Base-by-base conservation (phyloP, 805 yeast species). In the Yamadazyma sp. region DNA sequence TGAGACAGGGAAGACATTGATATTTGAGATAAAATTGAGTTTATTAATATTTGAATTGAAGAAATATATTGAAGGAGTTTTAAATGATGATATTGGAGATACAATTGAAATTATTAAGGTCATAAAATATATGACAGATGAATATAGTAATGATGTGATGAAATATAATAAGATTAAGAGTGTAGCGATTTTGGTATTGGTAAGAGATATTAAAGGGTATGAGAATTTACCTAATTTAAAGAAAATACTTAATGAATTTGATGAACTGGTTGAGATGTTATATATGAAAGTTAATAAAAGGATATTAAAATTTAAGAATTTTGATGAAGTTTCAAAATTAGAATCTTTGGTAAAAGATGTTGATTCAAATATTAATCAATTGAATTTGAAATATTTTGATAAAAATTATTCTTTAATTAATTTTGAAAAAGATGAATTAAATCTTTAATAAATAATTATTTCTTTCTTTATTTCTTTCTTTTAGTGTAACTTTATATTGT, bases 391-490 rank as follows among this genome's bases (percentile, higher is more conserved):
- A 10, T 45, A 45, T 30, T 44, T 52, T 36, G 70, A 66, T 39
- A 58, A 56, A 22, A 52, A 54, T 27, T 67, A 62, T 43, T 47
- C 56, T 43, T 48, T 67, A 46, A 49, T 64, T 12, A 65, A 65
- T 41, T 63, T 58, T 32, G 67, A 65, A 29, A 52, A 43, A 31
- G 70, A 65, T 45, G 56, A 58, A 43, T 27, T 36, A 13, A 29
- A 36, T 7, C 6, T 27, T 14, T 27, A 24, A 13, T n/a, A n/a
- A 7, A 24, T n/a, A n/a, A n/a, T n/a, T n/a, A n/a, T n/a, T n/a
- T n/a, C n/a, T n/a, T n/a, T n/a, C n/a, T n/a, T n/a, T n/a, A n/a
- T n/a, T n/a, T n/a, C n/a, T n/a, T n/a, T n/a, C n/a, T n/a, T n/a
- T n/a, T n/a, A n/a, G n/a, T n/a, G n/a, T n/a, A n/a, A n/a, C n/a